phyloP scores from a whole-genome alignment of 495 filamentous ascomycete genomes.

The Aspergillus sparsus region DNA sequence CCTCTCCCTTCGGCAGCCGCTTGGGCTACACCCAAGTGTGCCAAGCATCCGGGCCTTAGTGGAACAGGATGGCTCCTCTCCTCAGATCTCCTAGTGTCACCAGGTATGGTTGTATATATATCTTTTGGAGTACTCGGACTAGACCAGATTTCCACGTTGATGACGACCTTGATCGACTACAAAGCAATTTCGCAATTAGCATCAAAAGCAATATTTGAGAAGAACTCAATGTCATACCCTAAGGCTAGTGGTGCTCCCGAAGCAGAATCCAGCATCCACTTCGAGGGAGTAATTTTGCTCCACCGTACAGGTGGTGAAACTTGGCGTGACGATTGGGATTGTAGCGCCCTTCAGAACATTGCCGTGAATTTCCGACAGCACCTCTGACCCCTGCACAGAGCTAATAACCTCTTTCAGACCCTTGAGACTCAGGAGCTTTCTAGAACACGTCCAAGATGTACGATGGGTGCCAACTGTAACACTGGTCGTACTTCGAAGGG shows the following conservation, averaged over 20 bases:
- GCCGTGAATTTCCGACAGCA: constrained; percentile 4
- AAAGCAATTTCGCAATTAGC: not conserved
- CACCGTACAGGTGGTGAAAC: constrained; percentile 4
- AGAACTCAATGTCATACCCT: not conserved
- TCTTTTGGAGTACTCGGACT: not conserved
- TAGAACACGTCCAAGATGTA: constrained; percentile 4
- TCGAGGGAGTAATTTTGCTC: constrained; percentile 6
- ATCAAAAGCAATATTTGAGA: not conserved
- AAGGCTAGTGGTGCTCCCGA: not conserved
- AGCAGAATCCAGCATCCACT: not conserved
- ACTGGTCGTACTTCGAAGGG: constrained; percentile 3
- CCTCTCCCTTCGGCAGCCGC: not conserved
- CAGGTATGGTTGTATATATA: not conserved
- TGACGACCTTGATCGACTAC: constrained; percentile 2
- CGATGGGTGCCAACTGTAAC: not conserved
- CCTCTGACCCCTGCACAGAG: not conserved
- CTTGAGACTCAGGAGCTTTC: not conserved
- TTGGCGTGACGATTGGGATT: not conserved
- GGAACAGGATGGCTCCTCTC: not conserved
- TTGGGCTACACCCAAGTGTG: not conserved
- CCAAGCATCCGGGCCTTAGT: not conserved
- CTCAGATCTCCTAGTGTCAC: not conserved
- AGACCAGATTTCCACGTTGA: constrained; percentile 12
- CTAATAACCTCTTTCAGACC: not conserved
- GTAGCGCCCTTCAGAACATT: not conserved